Evolutionary conservation across 129 eudicot species (phyloP).

Genomic region (Arctium lappa): DNA sequence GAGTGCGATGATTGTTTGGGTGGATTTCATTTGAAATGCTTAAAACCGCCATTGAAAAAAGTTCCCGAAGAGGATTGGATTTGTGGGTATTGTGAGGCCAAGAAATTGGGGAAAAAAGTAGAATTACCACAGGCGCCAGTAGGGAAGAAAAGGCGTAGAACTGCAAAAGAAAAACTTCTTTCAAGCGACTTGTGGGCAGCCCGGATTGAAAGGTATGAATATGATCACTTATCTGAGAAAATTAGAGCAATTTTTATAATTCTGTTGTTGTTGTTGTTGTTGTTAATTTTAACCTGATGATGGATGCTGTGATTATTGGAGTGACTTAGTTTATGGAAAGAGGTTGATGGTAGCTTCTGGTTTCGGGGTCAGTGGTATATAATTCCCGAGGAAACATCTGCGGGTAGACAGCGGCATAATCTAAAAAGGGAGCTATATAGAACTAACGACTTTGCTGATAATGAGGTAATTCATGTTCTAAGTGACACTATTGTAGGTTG

Average conservation of each 20-base stretch:
- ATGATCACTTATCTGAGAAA: not conserved
- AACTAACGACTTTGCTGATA: constrained; percentile 87
- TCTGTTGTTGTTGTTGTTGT: not conserved
- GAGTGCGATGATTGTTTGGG: constrained; percentile 94
- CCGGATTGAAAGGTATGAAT: constrained; percentile 76
- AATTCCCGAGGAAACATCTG: constrained; percentile 91
- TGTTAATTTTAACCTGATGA: not conserved
- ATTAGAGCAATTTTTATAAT: not conserved
- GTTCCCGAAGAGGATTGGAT: constrained; percentile 96
- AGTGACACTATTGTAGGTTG: constrained; percentile 5
- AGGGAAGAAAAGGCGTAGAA: constrained; percentile 65
- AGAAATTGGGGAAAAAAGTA: constrained; percentile 53
- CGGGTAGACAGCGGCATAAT: constrained; percentile 92
- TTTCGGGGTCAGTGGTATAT: constrained; percentile 83
- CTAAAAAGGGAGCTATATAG: constrained; percentile 86
- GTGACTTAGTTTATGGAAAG: constrained; percentile 73
- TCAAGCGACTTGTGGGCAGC: constrained; percentile 89
- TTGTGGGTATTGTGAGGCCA: constrained; percentile 67
- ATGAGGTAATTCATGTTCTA: constrained; percentile 55
- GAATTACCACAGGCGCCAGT: constrained; percentile 45
- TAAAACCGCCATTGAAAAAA: constrained; percentile 71
- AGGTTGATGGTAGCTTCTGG: constrained; percentile 84
- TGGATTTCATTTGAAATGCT: constrained; percentile 90
- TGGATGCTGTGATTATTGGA: not conserved
- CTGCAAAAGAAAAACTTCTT: constrained; percentile 79